Conservation (phyloP, 2,329 filamentous ascomycete genomes). For the Lecanicillium sp. region DNA sequence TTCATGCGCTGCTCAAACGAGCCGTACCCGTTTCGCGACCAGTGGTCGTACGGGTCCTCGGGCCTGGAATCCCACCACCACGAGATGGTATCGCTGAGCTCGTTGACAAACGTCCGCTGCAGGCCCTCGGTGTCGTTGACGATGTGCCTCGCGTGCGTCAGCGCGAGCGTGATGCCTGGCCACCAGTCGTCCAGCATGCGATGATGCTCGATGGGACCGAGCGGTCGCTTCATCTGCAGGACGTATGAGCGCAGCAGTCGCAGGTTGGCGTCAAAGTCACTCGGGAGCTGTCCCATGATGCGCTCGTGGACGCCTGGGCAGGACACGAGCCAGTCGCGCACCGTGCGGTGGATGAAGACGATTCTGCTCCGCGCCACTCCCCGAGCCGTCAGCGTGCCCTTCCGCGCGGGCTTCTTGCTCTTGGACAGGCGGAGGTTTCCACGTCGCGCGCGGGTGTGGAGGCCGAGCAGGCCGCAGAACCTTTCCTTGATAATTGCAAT, state of each 20-base stretch:
- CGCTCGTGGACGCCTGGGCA: conserved; percentile 18
- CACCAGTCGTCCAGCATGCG: conserved; percentile 34
- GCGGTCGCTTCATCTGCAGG: conserved; percentile 27
- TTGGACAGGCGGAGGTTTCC: conserved; percentile 17
- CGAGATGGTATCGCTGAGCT: conserved; percentile 23
- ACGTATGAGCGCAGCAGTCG: conserved; percentile 28
- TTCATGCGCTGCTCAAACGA: conserved; percentile 26
- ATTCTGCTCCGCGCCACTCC: conserved; percentile 14
- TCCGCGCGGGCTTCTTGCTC: conserved; percentile 1
- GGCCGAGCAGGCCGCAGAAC: conserved; percentile 23
- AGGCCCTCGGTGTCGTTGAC: conserved; percentile 16
- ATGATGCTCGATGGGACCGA: conserved; percentile 31
- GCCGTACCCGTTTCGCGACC: conserved; percentile 28
- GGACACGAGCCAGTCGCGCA: conserved; percentile 28
- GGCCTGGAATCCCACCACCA: conserved; percentile 27
- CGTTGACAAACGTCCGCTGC: conserved; percentile 20
- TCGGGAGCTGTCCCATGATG: conserved; percentile 9
- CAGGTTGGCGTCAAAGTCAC: conserved; percentile 25
- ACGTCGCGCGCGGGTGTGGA: conserved; percentile 17
- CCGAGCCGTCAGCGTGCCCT: conserved; percentile 9
- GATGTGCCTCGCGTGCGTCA: conserved; percentile 30
- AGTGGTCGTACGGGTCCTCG: conserved; percentile 26
- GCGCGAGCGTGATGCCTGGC: conserved; percentile 30
- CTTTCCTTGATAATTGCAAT: conserved; percentile 15
- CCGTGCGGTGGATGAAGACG: conserved; percentile 30